phyloP scores from a whole-genome alignment of 2,329 filamentous ascomycete genomes.

The Sporothrix schenckii region DNA sequence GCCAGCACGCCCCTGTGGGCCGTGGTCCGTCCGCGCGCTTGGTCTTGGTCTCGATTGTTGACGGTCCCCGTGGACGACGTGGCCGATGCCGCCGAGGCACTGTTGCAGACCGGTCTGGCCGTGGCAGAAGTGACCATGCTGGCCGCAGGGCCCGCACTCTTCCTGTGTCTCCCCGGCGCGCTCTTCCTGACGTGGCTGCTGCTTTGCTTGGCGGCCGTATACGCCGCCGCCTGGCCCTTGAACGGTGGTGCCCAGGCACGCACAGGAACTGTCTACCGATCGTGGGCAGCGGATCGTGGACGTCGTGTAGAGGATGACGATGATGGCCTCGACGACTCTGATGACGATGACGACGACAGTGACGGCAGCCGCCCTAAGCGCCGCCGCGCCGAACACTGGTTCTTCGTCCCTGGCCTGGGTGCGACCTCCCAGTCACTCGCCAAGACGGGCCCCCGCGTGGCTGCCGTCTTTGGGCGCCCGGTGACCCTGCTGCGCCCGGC shows the following conservation, averaged over 20 bases:
- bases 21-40: background rate
- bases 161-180: conserved; percentile 41
- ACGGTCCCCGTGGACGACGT: conserved; percentile 42
- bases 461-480: conserved; percentile 45
- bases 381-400: conserved; percentile 43
- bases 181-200: conserved; percentile 41
- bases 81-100: conserved; percentile 41
- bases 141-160: conserved; percentile 39
- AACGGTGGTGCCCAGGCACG: conserved; percentile 36
- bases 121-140: conserved; percentile 40
- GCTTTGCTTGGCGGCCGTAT: conserved; percentile 37
- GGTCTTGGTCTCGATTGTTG: background rate
- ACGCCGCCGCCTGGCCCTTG: conserved; percentile 40
- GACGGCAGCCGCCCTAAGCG: background rate
- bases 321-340: conserved; percentile 39
- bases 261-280: conserved; percentile 9
- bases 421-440: conserved; percentile 43
- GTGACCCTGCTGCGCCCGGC: conserved; percentile 55
- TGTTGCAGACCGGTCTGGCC: conserved; percentile 31
- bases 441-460: conserved; percentile 43
- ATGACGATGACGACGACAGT: conserved; percentile 38
- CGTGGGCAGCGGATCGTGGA: conserved; percentile 20
- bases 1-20: conserved; percentile 15
- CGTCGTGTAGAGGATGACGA: conserved; percentile 6
- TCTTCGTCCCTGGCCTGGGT: conserved; percentile 44